Conservation (phyloP, 768 basidiomycete species). For the Holtermanniella nyarrowii region DNA sequence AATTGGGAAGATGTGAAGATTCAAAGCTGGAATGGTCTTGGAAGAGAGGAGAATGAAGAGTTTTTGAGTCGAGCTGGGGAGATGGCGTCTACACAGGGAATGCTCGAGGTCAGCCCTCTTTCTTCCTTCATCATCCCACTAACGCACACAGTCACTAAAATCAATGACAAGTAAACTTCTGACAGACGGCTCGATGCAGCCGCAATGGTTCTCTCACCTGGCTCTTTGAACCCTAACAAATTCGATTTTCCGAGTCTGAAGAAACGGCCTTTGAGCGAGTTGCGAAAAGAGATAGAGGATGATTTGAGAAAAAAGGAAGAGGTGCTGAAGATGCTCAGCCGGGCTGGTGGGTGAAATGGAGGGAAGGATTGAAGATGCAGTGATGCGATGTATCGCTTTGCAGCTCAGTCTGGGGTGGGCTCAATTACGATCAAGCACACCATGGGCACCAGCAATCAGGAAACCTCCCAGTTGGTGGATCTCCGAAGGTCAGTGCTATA, state of each 20-base stretch:
- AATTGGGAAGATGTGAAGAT: slow-evolving; percentile 32
- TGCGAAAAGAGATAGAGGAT: slow-evolving; percentile 14
- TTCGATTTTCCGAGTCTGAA: slow-evolving; percentile 1
- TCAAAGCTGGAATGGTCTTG: slow-evolving; percentile 22
- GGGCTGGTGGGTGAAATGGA: slow-evolving; percentile 19
- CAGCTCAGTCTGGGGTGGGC: too few species aligned
- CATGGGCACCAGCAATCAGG: too few species aligned
- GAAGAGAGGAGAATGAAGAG: slow-evolving; percentile 22
- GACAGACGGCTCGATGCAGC: slow-evolving; percentile 13
- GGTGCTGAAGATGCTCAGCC: slow-evolving; percentile 22
- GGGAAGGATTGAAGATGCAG: too few species aligned
- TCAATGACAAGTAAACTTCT: slow-evolving; percentile 11
- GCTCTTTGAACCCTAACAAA: slow-evolving; percentile 4
- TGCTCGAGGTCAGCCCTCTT: slow-evolving; percentile 17
- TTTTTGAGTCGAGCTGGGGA: slow-evolving; percentile 15
- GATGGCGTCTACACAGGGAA: slow-evolving; percentile 16
- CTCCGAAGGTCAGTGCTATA: too few species aligned
- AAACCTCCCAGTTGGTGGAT: too few species aligned
- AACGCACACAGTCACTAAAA: neutral
- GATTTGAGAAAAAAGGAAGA: slow-evolving; percentile 21
- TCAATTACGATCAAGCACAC: too few species aligned
- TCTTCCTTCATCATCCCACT: too few species aligned
- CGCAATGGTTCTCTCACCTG: slow-evolving; percentile 12
- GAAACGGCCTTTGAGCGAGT: slow-evolving; percentile 13
- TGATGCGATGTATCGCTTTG: too few species aligned